A percentile compares a stretch with the other conserved stretches of the same genome.
Evolutionary conservation across 2,329 filamentous ascomycete genomes (phyloP).

Genomic region (Tolypocladium guangdongense): DNA sequence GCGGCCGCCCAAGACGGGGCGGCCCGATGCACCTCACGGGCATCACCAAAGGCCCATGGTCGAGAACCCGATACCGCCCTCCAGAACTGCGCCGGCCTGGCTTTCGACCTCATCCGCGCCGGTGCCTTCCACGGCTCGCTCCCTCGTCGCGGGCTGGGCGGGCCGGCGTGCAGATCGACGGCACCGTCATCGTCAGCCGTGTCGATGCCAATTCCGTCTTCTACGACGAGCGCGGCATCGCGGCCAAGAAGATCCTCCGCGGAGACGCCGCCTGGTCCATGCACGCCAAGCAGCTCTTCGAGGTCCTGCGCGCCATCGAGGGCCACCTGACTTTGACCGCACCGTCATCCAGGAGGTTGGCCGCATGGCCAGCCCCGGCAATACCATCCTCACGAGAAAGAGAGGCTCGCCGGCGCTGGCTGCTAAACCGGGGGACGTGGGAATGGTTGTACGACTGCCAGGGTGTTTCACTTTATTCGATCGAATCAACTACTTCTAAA

Average conservation of each 20-base stretch:
- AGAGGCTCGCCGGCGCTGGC: slow-evolving; percentile 9
- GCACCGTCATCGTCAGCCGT: slow-evolving; percentile 65
- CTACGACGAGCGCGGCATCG: slow-evolving; percentile 48
- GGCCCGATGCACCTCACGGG: slow-evolving; percentile 20
- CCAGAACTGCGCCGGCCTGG: slow-evolving; percentile 44
- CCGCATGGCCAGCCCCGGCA: slow-evolving; percentile 9
- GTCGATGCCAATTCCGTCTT: slow-evolving; percentile 71
- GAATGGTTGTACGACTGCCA: background rate
- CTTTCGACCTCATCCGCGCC: slow-evolving; percentile 52
- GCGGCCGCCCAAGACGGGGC: slow-evolving; percentile 8
- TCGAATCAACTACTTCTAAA: background rate
- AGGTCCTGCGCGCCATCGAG: slow-evolving; percentile 28
- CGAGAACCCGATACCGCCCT: slow-evolving; percentile 35
- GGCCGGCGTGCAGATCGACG: slow-evolving; percentile 69
- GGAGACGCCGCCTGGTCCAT: slow-evolving; percentile 29
- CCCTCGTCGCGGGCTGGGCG: slow-evolving; percentile 52
- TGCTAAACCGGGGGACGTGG: background rate
- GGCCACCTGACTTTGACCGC: slow-evolving; percentile 16
- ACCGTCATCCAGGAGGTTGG: slow-evolving; percentile 16
- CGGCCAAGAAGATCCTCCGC: slow-evolving; percentile 22
- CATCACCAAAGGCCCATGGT: slow-evolving; percentile 21
- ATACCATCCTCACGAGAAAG: slow-evolving; percentile 18
- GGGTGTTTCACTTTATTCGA: background rate
- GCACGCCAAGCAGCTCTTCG: slow-evolving; percentile 24
- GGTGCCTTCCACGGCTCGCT: slow-evolving; percentile 43